These are phyloP conservation scores for Didymellaceae sp. DNA, from an alignment of 2,329 filamentous ascomycete species.

Conservation along the genomic window DNA sequence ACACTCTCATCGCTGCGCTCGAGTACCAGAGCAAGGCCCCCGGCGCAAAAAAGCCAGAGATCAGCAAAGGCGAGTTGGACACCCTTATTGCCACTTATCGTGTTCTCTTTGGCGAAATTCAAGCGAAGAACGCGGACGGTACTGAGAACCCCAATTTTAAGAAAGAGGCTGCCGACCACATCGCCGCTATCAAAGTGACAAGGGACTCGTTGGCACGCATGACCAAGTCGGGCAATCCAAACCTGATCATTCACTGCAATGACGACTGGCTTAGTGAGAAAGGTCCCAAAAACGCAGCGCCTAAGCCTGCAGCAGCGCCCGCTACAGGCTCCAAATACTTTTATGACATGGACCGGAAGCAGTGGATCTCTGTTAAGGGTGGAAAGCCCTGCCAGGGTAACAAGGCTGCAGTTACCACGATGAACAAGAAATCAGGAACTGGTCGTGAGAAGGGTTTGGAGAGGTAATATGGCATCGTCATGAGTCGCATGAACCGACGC, in stretches of 20 bases:
- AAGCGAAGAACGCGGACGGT: conserved; percentile 5
- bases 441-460: conserved; percentile 5
- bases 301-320: conserved; percentile 2
- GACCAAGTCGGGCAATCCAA: conserved; percentile 4
- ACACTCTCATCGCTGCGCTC: conserved; percentile 8
- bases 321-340: neutral
- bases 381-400: conserved; percentile 17
- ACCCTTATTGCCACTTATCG: conserved; percentile 17
- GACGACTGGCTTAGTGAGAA: conserved; percentile 19
- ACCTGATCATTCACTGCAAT: conserved; percentile 21
- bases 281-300: conserved; percentile 1
- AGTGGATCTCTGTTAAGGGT: conserved; percentile 10
- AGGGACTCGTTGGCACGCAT: conserved; percentile 14
- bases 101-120: conserved; percentile 16
- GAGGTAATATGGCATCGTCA: neutral
- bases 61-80: conserved; percentile 6
- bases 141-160: conserved; percentile 9
- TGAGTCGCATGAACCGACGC: neutral
- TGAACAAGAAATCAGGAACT: conserved; percentile 1
- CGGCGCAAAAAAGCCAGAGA: conserved; percentile 9
- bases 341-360: conserved; percentile 13
- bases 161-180: conserved; percentile 7
- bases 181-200: conserved; percentile 13
- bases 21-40: conserved; percentile 10
- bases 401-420: conserved; percentile 12